phyloP scores from a whole-genome alignment of 192 early-diverging fungal species.

The Coemansia sp. region DNA sequence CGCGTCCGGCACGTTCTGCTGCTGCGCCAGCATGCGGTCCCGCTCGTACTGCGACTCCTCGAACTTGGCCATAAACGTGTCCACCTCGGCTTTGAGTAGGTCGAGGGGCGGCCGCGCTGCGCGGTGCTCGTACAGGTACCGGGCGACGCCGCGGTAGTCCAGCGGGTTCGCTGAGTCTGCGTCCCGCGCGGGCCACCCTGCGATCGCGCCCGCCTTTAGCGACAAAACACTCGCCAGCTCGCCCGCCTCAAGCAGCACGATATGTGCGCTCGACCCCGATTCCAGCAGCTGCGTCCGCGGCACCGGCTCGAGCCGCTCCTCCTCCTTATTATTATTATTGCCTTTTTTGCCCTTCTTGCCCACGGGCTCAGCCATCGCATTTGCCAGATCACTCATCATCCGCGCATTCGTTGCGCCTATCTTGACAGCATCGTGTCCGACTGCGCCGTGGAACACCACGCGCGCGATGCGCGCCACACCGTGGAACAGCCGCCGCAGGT shows the following conservation, averaged over 20 bases:
- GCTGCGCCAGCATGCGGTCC: constrained; percentile 60
- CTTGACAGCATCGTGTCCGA: constrained; percentile 35
- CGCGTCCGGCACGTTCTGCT: constrained; percentile 81
- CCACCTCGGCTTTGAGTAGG: constrained; percentile 62
- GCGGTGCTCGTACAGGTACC: constrained; percentile 42
- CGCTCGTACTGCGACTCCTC: constrained; percentile 72
- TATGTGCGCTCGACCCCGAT: constrained; percentile 62
- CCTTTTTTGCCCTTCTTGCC: constrained; percentile 19
- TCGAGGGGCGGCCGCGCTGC: constrained; percentile 40
- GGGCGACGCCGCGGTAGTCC: constrained; percentile 34
- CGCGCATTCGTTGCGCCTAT: constrained; percentile 8
- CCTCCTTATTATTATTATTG: constrained; percentile 13
- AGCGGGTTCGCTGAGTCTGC: constrained; percentile 25
- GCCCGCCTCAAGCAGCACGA: constrained; percentile 68
- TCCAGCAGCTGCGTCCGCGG: constrained; percentile 44
- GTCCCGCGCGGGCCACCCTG: constrained; percentile 44
- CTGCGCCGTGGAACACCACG: constrained; percentile 56
- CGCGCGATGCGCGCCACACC: constrained; percentile 54
- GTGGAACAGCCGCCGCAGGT: constrained; percentile 63
- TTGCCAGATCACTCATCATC: constrained; percentile 45
- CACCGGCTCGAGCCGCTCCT: constrained; percentile 20
- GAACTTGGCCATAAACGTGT: constrained; percentile 75
- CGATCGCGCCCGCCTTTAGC: constrained; percentile 56
- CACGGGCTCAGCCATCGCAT: constrained; percentile 30
- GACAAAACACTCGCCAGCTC: constrained; percentile 61